Evolutionary conservation across 2,329 filamentous ascomycete species (phyloP).

Genomic region (Xenoacremonium recifei): DNA sequence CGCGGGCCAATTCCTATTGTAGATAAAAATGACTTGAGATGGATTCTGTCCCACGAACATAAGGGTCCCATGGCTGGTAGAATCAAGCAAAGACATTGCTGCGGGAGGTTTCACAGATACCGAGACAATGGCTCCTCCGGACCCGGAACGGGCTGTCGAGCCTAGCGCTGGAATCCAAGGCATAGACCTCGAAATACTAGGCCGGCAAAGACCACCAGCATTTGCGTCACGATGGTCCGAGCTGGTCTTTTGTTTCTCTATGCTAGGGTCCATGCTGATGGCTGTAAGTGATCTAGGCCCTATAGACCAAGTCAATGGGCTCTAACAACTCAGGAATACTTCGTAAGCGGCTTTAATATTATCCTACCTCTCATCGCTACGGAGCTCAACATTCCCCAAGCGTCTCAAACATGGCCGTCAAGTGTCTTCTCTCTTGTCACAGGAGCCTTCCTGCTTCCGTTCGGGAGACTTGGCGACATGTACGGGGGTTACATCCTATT

Average conservation of each 20-base stretch:
- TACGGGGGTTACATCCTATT: constrained; percentile 63
- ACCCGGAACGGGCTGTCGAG: constrained; percentile 7
- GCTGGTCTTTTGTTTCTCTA: constrained; percentile 20
- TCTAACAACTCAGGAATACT: constrained; percentile 21
- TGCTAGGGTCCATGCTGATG: constrained; percentile 24
- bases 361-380: constrained; percentile 64
- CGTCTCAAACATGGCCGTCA: constrained; percentile 62
- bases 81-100: no score
- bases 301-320: no score
- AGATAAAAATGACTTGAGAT: no score
- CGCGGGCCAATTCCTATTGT: no score
- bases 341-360: constrained; percentile 26
- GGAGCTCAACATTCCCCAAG: constrained; percentile 62
- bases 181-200: constrained; percentile 22
- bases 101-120: no score
- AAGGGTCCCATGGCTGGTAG: no score
- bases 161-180: constrained; percentile 8
- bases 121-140: neutral
- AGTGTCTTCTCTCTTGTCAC: constrained; percentile 59
- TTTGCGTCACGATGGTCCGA: constrained; percentile 24
- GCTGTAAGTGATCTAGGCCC: constrained; percentile 14
- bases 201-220: constrained; percentile 22
- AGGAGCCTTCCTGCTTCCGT: constrained; percentile 59
- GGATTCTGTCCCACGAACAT: no score
- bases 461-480: constrained; percentile 61